Percentiles rank a stretch among this genome's conserved stretches.
Conservation (phyloP, 2,329 filamentous ascomycete species). For the Cladosporium sp. region DNA sequence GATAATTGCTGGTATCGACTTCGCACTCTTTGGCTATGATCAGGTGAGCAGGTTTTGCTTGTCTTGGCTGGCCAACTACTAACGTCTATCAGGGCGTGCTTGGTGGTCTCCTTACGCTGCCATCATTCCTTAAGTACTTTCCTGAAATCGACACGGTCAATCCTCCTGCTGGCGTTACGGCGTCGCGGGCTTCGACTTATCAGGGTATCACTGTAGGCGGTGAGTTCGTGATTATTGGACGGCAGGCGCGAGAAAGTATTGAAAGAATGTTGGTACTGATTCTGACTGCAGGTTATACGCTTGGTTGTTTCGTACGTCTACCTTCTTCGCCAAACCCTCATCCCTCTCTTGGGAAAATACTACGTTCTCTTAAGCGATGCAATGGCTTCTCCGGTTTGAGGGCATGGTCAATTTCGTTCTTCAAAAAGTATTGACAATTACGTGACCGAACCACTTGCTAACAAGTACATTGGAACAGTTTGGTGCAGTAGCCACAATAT, state of each 20-base stretch:
- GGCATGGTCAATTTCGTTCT: no score
- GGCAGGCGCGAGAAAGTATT: not conserved
- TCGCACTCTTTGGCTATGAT: conserved; percentile 22
- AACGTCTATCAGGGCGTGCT: conserved; percentile 36
- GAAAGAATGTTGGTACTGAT: not conserved
- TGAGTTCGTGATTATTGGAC: not conserved
- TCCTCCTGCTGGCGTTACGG: conserved; percentile 6
- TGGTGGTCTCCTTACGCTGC: conserved; percentile 40
- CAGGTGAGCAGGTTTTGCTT: conserved; percentile 4
- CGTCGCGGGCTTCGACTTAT: conserved; percentile 18
- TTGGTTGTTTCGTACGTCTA: conserved; percentile 40
- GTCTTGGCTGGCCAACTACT: not conserved
- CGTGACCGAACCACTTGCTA: not conserved
- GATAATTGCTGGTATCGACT: conserved; percentile 38
- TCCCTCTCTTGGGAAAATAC: no score
- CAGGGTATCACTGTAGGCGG: conserved; percentile 30
- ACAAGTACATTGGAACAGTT: conserved; percentile 18
- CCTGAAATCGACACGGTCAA: conserved; percentile 34
- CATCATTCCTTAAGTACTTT: conserved; percentile 39
- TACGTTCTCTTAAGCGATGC: no score
- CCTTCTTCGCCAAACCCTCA: no score
- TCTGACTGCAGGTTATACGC: conserved; percentile 24
- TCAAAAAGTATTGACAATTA: no score
- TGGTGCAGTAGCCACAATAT: conserved; percentile 47
- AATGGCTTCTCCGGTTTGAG: no score